These are phyloP conservation scores for Fonsecaea multimorphosa DNA, from an alignment of 2,329 filamentous ascomycete genomes.

Conservation along the genomic window DNA sequence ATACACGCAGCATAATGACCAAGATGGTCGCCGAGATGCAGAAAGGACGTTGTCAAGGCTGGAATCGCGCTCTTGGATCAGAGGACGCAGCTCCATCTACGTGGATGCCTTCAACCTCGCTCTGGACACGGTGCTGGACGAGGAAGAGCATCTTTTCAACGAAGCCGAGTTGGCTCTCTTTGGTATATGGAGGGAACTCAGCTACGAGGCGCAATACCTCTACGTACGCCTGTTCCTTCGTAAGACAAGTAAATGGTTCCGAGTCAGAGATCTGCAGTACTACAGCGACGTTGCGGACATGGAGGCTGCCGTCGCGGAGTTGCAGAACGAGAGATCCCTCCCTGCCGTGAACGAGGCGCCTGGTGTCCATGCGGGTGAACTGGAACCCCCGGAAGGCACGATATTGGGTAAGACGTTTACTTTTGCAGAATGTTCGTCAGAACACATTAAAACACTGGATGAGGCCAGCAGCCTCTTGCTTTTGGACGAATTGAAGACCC, in stretches of 20 bases:
- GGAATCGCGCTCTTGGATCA: slow-evolving; percentile 69
- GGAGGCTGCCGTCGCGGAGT: slow-evolving; percentile 65
- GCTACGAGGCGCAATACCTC: slow-evolving; percentile 90
- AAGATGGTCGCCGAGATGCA: slow-evolving; percentile 39
- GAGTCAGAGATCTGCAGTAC: slow-evolving; percentile 77
- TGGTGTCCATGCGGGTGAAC: slow-evolving; percentile 54
- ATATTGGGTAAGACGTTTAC: slow-evolving; percentile 65
- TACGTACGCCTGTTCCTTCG: slow-evolving; percentile 89
- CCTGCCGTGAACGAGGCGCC: slow-evolving; percentile 52
- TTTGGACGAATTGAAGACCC: slow-evolving; percentile 82
- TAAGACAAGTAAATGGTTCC: slow-evolving; percentile 91
- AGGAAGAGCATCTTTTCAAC: slow-evolving; percentile 88
- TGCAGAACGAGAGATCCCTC: slow-evolving; percentile 66
- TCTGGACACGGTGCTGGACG: slow-evolving; percentile 83
- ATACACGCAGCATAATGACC: slow-evolving; percentile 32
- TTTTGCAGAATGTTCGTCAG: slow-evolving; percentile 80
- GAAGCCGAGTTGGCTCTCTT: slow-evolving; percentile 79
- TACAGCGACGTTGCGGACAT: slow-evolving; percentile 82
- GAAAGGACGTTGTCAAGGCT: slow-evolving; percentile 58
- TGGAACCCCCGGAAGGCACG: slow-evolving; percentile 55
- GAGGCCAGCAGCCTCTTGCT: slow-evolving; percentile 81
- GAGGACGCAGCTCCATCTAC: slow-evolving; percentile 86
- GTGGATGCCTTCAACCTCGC: slow-evolving; percentile 97
- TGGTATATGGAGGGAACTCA: slow-evolving; percentile 71
- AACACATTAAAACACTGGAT: slow-evolving; percentile 76